These are phyloP conservation scores for Macrotyloma uniflorum DNA, from an alignment of 306 rosid genomes.

Conservation along the genomic window DNA sequence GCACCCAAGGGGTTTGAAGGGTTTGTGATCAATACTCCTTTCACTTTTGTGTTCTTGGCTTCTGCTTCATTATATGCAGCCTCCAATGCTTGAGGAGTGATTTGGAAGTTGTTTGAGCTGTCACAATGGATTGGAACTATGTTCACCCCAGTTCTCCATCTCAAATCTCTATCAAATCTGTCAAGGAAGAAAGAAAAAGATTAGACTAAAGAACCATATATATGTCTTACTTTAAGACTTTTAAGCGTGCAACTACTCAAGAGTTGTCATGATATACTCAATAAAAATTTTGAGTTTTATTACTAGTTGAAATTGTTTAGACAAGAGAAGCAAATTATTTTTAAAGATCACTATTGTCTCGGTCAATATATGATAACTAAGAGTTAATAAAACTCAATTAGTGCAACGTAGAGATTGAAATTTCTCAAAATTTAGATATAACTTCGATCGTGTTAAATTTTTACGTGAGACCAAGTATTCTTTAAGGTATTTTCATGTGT, in stretches of 20 bases:
- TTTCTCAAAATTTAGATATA: neutral
- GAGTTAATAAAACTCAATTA: no score
- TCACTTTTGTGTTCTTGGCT: conserved; percentile 59
- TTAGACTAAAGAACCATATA: neutral
- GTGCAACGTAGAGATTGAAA: no score
- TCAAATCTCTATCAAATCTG: conserved; percentile 93
- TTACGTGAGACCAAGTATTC: neutral
- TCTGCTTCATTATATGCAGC: conserved; percentile 67
- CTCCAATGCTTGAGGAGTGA: conserved; percentile 71
- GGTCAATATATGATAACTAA: no score
- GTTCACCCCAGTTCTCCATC: conserved; percentile 94
- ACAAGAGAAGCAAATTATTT: no score
- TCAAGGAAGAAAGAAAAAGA: neutral
- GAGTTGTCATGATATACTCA: neutral
- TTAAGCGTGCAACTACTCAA: neutral
- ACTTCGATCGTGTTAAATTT: neutral
- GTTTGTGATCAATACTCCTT: conserved; percentile 79
- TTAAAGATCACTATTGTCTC: no score
- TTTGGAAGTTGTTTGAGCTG: conserved; percentile 77
- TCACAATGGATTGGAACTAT: conserved; percentile 84
- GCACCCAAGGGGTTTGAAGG: conserved; percentile 93
- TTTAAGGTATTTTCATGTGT: neutral
- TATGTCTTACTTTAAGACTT: neutral
- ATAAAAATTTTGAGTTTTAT: no score
- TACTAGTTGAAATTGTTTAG: no score